Percentiles rank a stretch among this genome's conserved stretches.
These are phyloP conservation scores for Orychophragmus violaceus DNA, from an alignment of 345 rosid species.

Conservation along the genomic window DNA sequence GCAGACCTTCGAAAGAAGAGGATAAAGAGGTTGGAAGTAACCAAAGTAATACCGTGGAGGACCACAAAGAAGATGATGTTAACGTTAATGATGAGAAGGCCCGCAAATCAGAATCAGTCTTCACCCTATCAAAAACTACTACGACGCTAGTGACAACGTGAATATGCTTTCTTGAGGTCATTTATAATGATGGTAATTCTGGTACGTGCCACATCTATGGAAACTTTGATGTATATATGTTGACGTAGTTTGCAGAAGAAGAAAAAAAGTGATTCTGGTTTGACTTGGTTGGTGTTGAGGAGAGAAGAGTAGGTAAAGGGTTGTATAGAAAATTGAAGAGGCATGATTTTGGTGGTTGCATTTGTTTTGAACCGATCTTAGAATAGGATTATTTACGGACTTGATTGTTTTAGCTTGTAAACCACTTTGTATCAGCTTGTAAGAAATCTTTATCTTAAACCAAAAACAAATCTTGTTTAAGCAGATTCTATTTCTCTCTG, in stretches of 20 bases:
- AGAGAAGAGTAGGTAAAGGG: slow-evolving; percentile 23
- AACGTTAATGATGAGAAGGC: slow-evolving; percentile 20
- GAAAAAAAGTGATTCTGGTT: slow-evolving; percentile 20
- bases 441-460: slow-evolving; percentile 3
- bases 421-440: slow-evolving; percentile 7
- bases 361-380: slow-evolving; percentile 23
- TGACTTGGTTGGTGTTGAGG: slow-evolving; percentile 37
- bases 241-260: slow-evolving; percentile 25
- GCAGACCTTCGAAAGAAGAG: slow-evolving; percentile 22
- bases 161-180: slow-evolving; percentile 22
- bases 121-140: slow-evolving; percentile 32
- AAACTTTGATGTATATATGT: slow-evolving; percentile 37
- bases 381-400: slow-evolving; percentile 10
- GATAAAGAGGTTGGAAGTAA: slow-evolving; percentile 27
- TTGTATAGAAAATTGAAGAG: slow-evolving; percentile 47
- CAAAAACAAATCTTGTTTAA: neutral
- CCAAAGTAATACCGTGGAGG: slow-evolving; percentile 22
- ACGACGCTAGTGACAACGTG: slow-evolving; percentile 42
- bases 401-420: slow-evolving; percentile 7
- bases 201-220: slow-evolving; percentile 26
- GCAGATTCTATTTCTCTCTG: neutral
- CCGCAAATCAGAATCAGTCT: slow-evolving; percentile 33
- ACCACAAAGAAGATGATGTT: slow-evolving; percentile 26
- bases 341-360: slow-evolving; percentile 34
- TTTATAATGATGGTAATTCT: slow-evolving; percentile 23